Percentiles rank a stretch among this genome's conserved stretches.
phyloP scores from a whole-genome alignment of 805 yeast genomes.

The Huiozyma sinensis region DNA sequence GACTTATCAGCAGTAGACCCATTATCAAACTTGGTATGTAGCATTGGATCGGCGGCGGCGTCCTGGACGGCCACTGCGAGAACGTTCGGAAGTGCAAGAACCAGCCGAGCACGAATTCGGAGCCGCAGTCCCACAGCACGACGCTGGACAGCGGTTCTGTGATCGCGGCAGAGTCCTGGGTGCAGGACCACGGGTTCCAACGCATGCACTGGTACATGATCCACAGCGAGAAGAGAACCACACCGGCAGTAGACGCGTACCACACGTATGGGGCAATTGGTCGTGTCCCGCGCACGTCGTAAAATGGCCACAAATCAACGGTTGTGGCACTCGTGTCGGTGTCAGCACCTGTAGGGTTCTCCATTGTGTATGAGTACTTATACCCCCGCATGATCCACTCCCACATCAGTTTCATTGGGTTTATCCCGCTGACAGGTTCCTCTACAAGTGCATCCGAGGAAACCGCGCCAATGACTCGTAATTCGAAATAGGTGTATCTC shows the following conservation, averaged over 20 bases:
- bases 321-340: too few species aligned
- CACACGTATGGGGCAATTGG: constrained; percentile 6
- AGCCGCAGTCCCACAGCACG: constrained; percentile 9
- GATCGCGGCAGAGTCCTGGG: background rate
- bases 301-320: too few species aligned
- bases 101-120: constrained; percentile 22
- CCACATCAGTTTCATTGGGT: background rate
- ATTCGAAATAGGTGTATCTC: constrained; percentile 3
- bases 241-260: constrained; percentile 9
- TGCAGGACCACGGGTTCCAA: constrained; percentile 14
- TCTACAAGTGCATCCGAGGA: background rate
- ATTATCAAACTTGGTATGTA: constrained; percentile 19
- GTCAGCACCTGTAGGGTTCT: too few species aligned
- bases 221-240: constrained; percentile 4
- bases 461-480: background rate
- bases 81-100: constrained; percentile 19
- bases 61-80: constrained; percentile 8
- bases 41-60: constrained; percentile 1
- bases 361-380: constrained; percentile 13
- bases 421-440: background rate
- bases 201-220: background rate
- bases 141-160: background rate
- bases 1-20: constrained; percentile 6
- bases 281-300: too few species aligned
- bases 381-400: constrained; percentile 6